Evolutionary conservation across 352 stramenopile species (phyloP), one percentile per base, ranked within the genome.

Genomic region (Phytophthora colocasiae): DNA sequence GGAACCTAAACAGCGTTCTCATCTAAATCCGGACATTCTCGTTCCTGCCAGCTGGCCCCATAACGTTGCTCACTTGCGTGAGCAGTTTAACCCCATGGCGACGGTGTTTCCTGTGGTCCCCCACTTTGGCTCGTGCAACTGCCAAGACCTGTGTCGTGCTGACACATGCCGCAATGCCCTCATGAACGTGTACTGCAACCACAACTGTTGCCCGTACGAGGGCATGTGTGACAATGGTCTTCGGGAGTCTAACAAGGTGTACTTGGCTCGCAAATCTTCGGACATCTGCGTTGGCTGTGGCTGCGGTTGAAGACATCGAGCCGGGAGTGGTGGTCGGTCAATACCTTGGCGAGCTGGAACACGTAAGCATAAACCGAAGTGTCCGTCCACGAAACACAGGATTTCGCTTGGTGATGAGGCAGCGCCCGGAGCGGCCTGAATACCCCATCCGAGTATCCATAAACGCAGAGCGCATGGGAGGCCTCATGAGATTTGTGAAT

Each of bases 141-240:
- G 49, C 10, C 48, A 9, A 8, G 19, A 6, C 2, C 19, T 24
- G 27, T 60, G 40, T 11, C 48, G 41, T 2, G 39, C 26, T 6
- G 12, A 12, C 1, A 29, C 22, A 1, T 41, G 39, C 58, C 31
- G 48, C 29, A 66, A 55, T 32, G 3, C 40, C 1, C 31, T 36
- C 8, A 39, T 66, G 48, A 10, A 50, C 14, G 1, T 59, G 14
- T 55, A 50, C 49, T 66, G 47, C 49, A 60, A 38, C 41, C 6
- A 48, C 5, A 58, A 58, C 24, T 58, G 19, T 4, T 58, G 50
- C 50, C 50, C 50, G 11, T 58, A 22, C 12, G 36, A 32, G 4
- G 50, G 50, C 11, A 17, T 27, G 12, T 58, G 50, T 14, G 34
- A 34, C 8, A 58, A 47, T 36, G 36, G 34, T 3, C 14, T 58